Evolutionary conservation across 2,329 filamentous ascomycete genomes (phyloP).

Genomic region (Ascochyta viciae-villosae): DNA sequence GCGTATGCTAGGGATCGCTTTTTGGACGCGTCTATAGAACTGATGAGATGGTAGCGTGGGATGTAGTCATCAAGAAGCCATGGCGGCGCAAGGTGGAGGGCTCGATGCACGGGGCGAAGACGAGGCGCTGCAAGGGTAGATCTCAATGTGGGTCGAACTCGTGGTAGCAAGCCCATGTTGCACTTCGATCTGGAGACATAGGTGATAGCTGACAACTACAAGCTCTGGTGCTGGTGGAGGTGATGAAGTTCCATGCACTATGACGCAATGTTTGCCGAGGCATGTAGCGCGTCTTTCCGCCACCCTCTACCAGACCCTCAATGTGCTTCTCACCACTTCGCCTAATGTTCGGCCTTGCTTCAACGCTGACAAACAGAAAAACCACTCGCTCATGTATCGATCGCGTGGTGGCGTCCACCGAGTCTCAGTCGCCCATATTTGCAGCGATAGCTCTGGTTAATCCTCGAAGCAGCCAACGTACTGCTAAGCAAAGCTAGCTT

Average conservation of each 20-base stretch:
- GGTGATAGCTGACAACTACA: slow-evolving; percentile 2
- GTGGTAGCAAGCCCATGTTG: slow-evolving; percentile 21
- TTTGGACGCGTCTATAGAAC: slow-evolving; percentile 71
- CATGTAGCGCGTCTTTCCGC: not conserved
- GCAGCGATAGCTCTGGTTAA: not conserved
- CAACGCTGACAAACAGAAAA: no score
- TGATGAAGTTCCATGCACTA: slow-evolving; percentile 7
- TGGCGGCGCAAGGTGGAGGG: slow-evolving; percentile 62
- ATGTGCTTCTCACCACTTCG: not conserved
- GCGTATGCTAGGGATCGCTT: slow-evolving; percentile 78
- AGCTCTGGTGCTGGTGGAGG: slow-evolving; percentile 1
- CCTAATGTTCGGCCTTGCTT: not conserved
- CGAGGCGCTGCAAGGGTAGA: not conserved
- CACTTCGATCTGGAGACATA: slow-evolving; percentile 5
- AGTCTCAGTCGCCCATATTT: no score
- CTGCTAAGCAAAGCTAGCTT: not conserved
- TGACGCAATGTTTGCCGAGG: slow-evolving; percentile 21
- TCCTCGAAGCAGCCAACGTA: not conserved
- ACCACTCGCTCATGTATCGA: no score
- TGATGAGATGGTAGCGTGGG: slow-evolving; percentile 74
- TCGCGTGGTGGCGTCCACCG: no score
- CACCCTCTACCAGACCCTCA: not conserved
- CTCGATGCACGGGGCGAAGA: slow-evolving; percentile 29
- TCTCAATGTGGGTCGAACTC: slow-evolving; percentile 20
- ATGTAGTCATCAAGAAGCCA: slow-evolving; percentile 78